These are phyloP conservation scores for Physcomitrium patens DNA, from an alignment of 225 moss, liverwort and hornwort species.

Conservation along the genomic window DNA sequence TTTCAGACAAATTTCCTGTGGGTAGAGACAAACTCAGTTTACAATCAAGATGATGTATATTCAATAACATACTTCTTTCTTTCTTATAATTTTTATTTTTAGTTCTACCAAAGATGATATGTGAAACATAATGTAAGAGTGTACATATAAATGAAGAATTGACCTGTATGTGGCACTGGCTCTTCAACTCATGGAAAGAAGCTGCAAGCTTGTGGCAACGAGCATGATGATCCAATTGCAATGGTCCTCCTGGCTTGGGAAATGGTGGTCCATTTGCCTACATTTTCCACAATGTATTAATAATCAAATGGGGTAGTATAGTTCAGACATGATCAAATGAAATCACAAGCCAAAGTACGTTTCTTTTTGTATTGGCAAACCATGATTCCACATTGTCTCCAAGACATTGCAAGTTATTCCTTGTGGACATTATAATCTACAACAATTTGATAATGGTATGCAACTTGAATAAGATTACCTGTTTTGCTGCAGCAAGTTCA, in stretches of 20 bases:
- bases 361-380: not conserved
- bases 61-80: not conserved
- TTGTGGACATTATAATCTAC: too few relatives aligned
- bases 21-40: not conserved
- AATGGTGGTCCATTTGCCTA: slow-evolving; percentile 58
- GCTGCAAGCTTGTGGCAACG: slow-evolving; percentile 67
- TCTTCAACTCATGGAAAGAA: slow-evolving; percentile 63
- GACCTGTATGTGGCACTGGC: slow-evolving; percentile 59
- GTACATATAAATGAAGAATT: not conserved
- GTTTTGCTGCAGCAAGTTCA: slow-evolving; percentile 50
- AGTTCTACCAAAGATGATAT: too few relatives aligned
- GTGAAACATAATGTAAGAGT: too few relatives aligned
- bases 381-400: not conserved
- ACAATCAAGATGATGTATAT: not conserved
- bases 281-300: not conserved
- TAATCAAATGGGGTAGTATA: not conserved
- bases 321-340: not conserved
- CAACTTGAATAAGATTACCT: slow-evolving; percentile 31
- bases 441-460: not conserved
- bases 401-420: not conserved
- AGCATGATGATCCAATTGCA: slow-evolving; percentile 60
- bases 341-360: not conserved
- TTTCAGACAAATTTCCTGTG: slow-evolving; percentile 52
- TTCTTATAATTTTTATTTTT: too few relatives aligned
- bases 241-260: slow-evolving; percentile 55